Conservation (phyloP, 805 yeast genomes). For the Vanderwaltozyma yarrowii region DNA sequence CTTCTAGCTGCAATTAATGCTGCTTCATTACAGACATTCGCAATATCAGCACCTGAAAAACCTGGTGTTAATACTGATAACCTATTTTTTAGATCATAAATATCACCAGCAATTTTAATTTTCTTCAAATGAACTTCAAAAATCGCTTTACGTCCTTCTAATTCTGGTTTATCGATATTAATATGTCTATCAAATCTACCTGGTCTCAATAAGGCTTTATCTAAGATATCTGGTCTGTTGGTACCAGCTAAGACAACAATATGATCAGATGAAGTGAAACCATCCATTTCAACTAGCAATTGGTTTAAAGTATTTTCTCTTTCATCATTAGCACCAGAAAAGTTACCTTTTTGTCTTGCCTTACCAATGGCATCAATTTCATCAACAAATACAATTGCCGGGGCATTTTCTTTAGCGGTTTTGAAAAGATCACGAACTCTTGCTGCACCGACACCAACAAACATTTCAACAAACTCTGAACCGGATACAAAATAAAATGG, state of each 20-base stretch:
- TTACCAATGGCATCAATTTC: constrained; percentile 96
- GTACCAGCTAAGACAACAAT: constrained; percentile 94
- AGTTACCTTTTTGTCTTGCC: constrained; percentile 64
- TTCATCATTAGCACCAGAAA: constrained; percentile 83
- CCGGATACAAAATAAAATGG: constrained; percentile 89
- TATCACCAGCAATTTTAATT: constrained; percentile 27
- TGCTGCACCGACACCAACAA: constrained; percentile 93
- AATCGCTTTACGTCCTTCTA: constrained; percentile 81
- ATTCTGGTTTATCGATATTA: constrained; percentile 75
- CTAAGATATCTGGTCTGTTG: constrained; percentile 83
- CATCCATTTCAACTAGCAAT: constrained; percentile 91
- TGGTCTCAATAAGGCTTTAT: constrained; percentile 83
- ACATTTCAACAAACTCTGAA: constrained; percentile 95
- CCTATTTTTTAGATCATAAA: constrained; percentile 63
- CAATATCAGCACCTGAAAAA: constrained; percentile 92
- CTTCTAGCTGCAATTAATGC: constrained; percentile 86
- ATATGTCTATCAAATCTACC: constrained; percentile 92
- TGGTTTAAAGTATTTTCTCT: constrained; percentile 90
- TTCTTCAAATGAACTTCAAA: constrained; percentile 69
- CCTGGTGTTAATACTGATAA: constrained; percentile 91
- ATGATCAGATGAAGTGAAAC: constrained; percentile 78
- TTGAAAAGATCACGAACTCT: constrained; percentile 88
- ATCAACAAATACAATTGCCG: constrained; percentile 83
- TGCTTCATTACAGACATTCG: constrained; percentile 90
- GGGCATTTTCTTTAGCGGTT: constrained; percentile 83